phyloP scores from a whole-genome alignment of 345 rosid genomes.

The Pelargonium nanum region DNA sequence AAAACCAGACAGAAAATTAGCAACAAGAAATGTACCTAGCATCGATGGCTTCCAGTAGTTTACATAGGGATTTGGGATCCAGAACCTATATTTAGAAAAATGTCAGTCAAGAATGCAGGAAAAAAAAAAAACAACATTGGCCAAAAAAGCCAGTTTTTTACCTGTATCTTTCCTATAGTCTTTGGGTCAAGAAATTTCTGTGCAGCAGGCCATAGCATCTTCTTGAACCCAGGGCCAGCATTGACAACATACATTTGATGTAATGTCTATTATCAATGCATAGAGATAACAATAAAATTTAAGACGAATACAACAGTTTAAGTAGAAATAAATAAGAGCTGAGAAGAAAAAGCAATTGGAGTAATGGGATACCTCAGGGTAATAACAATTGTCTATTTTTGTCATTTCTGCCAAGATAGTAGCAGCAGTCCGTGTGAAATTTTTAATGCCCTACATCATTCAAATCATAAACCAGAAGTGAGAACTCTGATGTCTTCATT shows the following conservation, averaged over 20 bases:
- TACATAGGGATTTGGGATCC: constrained; percentile 65
- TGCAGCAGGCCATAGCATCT: constrained; percentile 97
- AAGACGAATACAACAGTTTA: neutral
- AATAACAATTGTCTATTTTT: constrained; percentile 75
- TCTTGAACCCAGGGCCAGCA: constrained; percentile 93
- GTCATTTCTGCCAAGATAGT: constrained; percentile 70
- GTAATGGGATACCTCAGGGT: constrained; percentile 72
- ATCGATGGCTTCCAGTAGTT: constrained; percentile 70
- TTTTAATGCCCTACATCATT: constrained; percentile 71
- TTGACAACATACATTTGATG: constrained; percentile 83
- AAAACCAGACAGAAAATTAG: neutral
- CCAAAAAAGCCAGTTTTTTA: constrained; percentile 21
- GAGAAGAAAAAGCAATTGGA: constrained; percentile 1
- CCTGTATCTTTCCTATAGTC: constrained; percentile 82
- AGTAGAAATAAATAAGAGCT: constrained; percentile 12
- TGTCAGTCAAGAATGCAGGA: constrained; percentile 7
- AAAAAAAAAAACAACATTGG: constrained; percentile 10
- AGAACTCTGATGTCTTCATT: constrained; percentile 1
- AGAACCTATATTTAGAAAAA: constrained; percentile 45
- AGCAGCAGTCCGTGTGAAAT: constrained; percentile 73
- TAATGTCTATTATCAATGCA: constrained; percentile 62
- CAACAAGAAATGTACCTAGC: constrained; percentile 39
- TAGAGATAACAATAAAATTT: constrained; percentile 1
- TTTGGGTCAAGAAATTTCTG: constrained; percentile 86
- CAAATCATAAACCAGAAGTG: constrained; percentile 13